phyloP scores from a whole-genome alignment of 2,329 filamentous ascomycete genomes.

The Lasiodiplodia hormozganensis region DNA sequence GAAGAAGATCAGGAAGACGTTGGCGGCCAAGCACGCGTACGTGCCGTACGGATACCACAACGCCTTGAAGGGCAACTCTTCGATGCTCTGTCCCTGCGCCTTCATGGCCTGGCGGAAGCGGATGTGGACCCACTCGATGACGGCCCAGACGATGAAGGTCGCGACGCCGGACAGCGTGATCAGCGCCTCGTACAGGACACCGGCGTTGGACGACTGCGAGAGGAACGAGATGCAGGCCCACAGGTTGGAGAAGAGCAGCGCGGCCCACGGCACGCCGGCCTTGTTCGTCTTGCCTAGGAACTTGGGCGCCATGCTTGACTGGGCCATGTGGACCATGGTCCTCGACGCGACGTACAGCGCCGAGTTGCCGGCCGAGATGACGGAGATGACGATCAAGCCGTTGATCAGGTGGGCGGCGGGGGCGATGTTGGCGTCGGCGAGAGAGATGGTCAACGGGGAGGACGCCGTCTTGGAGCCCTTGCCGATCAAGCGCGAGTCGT shows the following conservation, averaged over 20 bases:
- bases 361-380: conserved; percentile 33
- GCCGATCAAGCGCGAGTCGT: conserved; percentile 56
- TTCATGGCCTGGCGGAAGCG: conserved; percentile 49
- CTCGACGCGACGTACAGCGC: conserved; percentile 33
- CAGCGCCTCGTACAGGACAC: conserved; percentile 31
- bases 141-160: conserved; percentile 48
- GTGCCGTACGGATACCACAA: conserved; percentile 33
- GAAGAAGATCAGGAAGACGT: conserved; percentile 34
- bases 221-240: conserved; percentile 46
- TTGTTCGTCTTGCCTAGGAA: conserved; percentile 32
- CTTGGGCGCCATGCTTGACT: conserved; percentile 31
- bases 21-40: conserved; percentile 32
- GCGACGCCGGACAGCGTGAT: conserved; percentile 39
- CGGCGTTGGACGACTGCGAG: conserved; percentile 35
- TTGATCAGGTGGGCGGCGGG: conserved; percentile 48
- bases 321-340: conserved; percentile 33
- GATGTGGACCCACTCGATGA: conserved; percentile 52
- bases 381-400: conserved; percentile 34
- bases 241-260: conserved; percentile 46
- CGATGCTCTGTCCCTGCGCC: conserved; percentile 45
- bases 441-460: conserved; percentile 63
- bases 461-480: conserved; percentile 58
- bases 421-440: conserved; percentile 51
- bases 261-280: conserved; percentile 36
- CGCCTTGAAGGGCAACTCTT: conserved; percentile 34